Base-by-base conservation (phyloP, 345 rosid species). In the Theobroma cacao region DNA sequence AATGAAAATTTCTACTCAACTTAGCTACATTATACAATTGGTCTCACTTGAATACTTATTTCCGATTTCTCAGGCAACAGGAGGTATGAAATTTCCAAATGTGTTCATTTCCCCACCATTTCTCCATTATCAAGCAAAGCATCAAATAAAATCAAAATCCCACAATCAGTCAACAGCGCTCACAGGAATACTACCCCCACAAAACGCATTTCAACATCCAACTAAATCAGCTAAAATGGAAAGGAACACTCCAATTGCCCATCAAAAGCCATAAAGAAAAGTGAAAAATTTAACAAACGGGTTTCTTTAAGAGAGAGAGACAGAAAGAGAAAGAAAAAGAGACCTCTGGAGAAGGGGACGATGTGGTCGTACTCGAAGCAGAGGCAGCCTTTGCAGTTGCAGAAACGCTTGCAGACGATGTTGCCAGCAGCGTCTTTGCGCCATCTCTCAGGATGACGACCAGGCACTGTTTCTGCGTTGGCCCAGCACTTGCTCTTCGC, bases 381-480 rank as follows among this genome's bases (percentile, higher is more conserved):
- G 78, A 95, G 96, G 80, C 98, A 95, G 1, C 99, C 98, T 28
- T 80, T 74, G 84, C 99, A 95, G 80, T 96, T 96, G 79, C 90
- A 85, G 87, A 93, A 90, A 63, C 98, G 93, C 80, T 88, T 92
- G 87, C 98, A 93, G 79, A 95, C 97, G 5, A 92, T 74, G 84
- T 94, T 96, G 0, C 98, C 97, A 53, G 97, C 97, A 9, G 89
- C 93, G 82, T 95, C 99, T 81, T 89, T 90, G 69, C 97, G 97
- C 99, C 99, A 95, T 79, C 99, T 79, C 77, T 91, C 99, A 24
- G 97, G 99, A 80, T 95, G 99, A 72, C 98, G 90, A 62, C 98
- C 97, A 3, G 94, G 92, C 3, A 93, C 93, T 17, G 61, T 74
- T 9, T 86, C 94, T 0, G 99, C 97, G 1, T 89, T 88, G 1